Evolutionary conservation across 306 rosid genomes (phyloP).

Genomic region (Alnus rubra): DNA sequence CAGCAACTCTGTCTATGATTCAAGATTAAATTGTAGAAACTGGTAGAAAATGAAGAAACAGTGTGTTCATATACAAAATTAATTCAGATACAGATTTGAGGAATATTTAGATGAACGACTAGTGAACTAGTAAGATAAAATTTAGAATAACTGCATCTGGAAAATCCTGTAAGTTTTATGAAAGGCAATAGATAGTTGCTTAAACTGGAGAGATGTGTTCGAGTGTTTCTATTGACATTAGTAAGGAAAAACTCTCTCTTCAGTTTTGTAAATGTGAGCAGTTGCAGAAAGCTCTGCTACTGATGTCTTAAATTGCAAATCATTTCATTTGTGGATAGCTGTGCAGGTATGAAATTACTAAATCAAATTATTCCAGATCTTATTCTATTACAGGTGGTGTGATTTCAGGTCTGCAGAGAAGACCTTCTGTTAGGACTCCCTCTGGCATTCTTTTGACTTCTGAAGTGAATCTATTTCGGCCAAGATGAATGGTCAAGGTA

Average conservation of each 20-base stretch:
- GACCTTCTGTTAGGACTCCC: background rate
- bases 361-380: background rate
- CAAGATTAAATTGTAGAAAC: background rate
- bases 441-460: background rate
- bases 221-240: background rate
- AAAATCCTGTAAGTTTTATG: background rate
- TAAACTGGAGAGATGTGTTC: background rate
- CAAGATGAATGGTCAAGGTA: conserved; percentile 27
- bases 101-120: background rate
- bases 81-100: background rate
- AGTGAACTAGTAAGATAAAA: background rate
- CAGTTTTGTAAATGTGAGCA: background rate
- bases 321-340: background rate
- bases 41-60: background rate
- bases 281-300: background rate
- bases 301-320: background rate
- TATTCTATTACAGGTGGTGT: background rate
- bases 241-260: background rate
- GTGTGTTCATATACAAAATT: background rate
- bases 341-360: background rate
- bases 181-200: background rate
- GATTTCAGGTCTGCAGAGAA: conserved; percentile 12
- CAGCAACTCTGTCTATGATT: background rate
- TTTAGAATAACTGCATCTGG: background rate
- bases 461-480: conserved; percentile 5